Evolutionary conservation across 306 rosid genomes (phyloP).

Genomic region (Cicer cuneatum): DNA sequence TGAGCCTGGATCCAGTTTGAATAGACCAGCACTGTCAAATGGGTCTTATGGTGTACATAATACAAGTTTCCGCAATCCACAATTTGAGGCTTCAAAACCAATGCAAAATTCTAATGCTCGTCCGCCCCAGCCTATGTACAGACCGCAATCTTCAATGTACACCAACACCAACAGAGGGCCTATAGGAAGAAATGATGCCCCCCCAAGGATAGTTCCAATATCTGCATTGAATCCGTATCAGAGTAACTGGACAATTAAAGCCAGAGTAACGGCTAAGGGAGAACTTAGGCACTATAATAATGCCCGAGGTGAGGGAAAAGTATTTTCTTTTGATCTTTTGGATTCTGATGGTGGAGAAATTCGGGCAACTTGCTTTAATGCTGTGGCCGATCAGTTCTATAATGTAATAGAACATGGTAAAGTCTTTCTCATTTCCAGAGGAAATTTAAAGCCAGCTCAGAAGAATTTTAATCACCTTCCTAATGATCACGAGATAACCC

Average conservation of each 20-base stretch:
- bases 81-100: constrained; percentile 54
- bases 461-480: constrained; percentile 72
- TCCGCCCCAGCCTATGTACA: constrained; percentile 62
- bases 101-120: constrained; percentile 53
- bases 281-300: constrained; percentile 73
- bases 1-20: constrained; percentile 48
- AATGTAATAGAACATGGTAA: constrained; percentile 75
- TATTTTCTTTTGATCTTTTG: constrained; percentile 89
- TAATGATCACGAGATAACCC: constrained; percentile 74
- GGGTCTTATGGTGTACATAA: constrained; percentile 70
- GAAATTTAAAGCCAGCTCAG: constrained; percentile 73
- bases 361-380: constrained; percentile 85
- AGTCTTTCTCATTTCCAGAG: constrained; percentile 74
- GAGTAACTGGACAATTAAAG: constrained; percentile 85
- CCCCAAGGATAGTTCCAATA: constrained; percentile 79
- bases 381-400: constrained; percentile 82
- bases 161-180: constrained; percentile 64
- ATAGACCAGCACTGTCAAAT: constrained; percentile 45
- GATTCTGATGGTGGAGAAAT: constrained; percentile 86
- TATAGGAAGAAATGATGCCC: constrained; percentile 72
- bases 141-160: constrained; percentile 73
- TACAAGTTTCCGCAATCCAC: constrained; percentile 52
- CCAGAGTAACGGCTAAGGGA: constrained; percentile 85
- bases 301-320: constrained; percentile 90
- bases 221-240: constrained; percentile 79